These are phyloP conservation scores for Fusarium kyushuense DNA, from an alignment of 2,329 filamentous ascomycete species.

Conservation along the genomic window DNA sequence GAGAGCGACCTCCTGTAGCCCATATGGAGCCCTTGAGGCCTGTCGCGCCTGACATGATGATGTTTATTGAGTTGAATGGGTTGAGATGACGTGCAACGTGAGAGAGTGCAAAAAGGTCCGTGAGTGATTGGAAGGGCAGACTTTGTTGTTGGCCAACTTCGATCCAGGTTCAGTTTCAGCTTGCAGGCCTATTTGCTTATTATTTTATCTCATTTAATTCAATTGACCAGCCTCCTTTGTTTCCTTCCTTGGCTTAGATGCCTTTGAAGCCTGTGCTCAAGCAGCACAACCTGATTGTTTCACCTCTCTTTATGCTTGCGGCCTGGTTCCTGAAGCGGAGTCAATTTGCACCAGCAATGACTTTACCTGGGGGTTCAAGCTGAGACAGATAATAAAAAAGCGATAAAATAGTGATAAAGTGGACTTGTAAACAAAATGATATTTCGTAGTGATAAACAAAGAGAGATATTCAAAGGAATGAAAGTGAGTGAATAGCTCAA, in stretches of 20 bases:
- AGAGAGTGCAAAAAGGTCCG: background rate
- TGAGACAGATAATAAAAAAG: background rate
- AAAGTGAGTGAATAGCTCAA: background rate
- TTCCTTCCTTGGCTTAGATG: background rate
- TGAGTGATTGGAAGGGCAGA: background rate
- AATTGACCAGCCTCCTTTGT: background rate
- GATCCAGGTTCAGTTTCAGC: background rate
- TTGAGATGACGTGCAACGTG: background rate
- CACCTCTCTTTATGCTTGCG: background rate
- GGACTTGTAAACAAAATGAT: no score
- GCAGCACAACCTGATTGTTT: background rate
- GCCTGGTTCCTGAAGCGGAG: background rate
- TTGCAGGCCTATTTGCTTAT: background rate
- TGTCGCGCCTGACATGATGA: conserved; percentile 32
- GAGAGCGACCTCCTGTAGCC: conserved; percentile 32
- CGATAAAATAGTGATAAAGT: background rate
- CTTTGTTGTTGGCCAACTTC: background rate
- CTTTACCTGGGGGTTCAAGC: background rate
- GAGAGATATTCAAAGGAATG: background rate
- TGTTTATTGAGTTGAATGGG: background rate
- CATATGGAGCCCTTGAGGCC: conserved; percentile 46
- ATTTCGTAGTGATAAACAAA: background rate
- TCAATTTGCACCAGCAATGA: background rate
- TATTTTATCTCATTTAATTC: background rate
- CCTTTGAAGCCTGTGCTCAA: background rate